A percentile compares a stretch with the other conserved stretches of the same genome.
phyloP scores from a whole-genome alignment of 164 flowering plant species.

The Stephania japonica region DNA sequence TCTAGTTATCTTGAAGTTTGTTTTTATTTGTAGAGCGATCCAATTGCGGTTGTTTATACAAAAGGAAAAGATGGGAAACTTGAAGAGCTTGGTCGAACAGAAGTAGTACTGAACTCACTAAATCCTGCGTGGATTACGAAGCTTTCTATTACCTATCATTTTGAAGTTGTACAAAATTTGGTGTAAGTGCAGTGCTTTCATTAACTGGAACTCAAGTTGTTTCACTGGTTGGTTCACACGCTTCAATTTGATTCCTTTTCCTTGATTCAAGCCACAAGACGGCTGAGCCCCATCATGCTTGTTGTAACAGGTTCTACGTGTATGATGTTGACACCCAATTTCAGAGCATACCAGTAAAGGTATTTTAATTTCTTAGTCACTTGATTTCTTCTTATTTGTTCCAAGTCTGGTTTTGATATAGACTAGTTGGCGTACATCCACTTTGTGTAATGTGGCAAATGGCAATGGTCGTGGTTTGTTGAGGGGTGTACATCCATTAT shows the following conservation, averaged over 20 bases:
- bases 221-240: conserved; percentile 2
- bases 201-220: conserved; percentile 4
- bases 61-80: conserved; percentile 67
- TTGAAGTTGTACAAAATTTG: conserved; percentile 70
- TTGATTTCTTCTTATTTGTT: neutral
- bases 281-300: conserved; percentile 8
- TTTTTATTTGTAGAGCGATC: conserved; percentile 61
- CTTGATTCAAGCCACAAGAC: neutral
- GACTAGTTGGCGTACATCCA: neutral
- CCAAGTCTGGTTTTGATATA: neutral
- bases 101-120: conserved; percentile 66
- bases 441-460: no score
- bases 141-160: conserved; percentile 43
- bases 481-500: no score
- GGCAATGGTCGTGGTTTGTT: no score
- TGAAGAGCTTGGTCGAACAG: conserved; percentile 74
- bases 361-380: conserved; percentile 19
- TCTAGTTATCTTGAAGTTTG: conserved; percentile 1
- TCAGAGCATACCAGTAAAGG: conserved; percentile 73
- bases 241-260: neutral
- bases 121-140: conserved; percentile 73
- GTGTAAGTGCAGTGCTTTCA: conserved; percentile 49
- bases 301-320: conserved; percentile 59
- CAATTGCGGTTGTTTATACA: conserved; percentile 60
- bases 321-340: conserved; percentile 81